phyloP scores from a whole-genome alignment of 805 yeast genomes.

The Saccharomyces paradoxus region DNA sequence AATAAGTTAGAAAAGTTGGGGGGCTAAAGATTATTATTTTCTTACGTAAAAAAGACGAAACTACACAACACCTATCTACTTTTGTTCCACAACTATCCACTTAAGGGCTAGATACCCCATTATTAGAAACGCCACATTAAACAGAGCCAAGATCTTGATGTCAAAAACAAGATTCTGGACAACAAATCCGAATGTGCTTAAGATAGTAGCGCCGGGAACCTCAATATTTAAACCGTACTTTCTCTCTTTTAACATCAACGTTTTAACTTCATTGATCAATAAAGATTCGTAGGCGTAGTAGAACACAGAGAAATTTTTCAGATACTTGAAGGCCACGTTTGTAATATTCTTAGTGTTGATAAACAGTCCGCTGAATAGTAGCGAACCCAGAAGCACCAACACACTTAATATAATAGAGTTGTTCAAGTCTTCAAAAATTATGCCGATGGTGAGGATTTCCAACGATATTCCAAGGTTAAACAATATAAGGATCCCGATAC shows the following conservation, averaged over 20 bases:
- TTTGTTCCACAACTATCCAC: slow-evolving; percentile 63
- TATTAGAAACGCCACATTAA: slow-evolving; percentile 50
- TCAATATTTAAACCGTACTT: slow-evolving; percentile 91
- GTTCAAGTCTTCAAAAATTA: slow-evolving; percentile 78
- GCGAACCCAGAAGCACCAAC: slow-evolving; percentile 69
- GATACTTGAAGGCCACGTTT: slow-evolving; percentile 50
- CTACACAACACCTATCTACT: slow-evolving; percentile 31
- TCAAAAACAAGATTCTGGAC: slow-evolving; percentile 70
- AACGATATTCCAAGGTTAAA: slow-evolving; percentile 84
- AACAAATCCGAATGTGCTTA: slow-evolving; percentile 90
- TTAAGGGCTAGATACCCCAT: slow-evolving; percentile 73
- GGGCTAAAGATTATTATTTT: background rate
- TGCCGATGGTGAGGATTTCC: slow-evolving; percentile 81
- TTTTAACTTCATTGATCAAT: slow-evolving; percentile 85
- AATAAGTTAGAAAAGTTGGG: background rate
- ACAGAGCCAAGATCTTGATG: slow-evolving; percentile 47
- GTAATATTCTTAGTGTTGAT: slow-evolving; percentile 69
- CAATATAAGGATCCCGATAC: slow-evolving; percentile 60
- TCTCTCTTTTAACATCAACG: slow-evolving; percentile 72
- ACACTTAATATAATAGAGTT: slow-evolving; percentile 88
- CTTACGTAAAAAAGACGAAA: background rate
- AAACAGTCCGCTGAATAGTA: slow-evolving; percentile 89
- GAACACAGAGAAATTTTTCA: slow-evolving; percentile 81
- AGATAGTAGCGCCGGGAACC: slow-evolving; percentile 95
- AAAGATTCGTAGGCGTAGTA: slow-evolving; percentile 94